These are phyloP conservation scores for Wickerhamiella bombiphila DNA, from an alignment of 805 yeast species.

Conservation along the genomic window DNA sequence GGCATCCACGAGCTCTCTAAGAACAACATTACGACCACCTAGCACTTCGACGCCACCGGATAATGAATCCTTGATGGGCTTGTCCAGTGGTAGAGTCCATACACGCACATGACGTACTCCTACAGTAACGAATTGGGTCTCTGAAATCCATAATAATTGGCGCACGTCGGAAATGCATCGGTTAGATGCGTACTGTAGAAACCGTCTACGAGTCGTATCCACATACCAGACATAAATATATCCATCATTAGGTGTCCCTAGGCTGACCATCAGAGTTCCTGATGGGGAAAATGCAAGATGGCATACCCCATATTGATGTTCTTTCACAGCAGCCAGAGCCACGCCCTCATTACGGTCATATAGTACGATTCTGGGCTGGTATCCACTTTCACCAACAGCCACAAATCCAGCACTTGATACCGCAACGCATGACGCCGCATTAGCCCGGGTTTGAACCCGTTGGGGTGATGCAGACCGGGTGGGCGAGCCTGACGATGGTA, in stretches of 20 bases:
- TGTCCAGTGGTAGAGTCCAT: slow-evolving; percentile 34
- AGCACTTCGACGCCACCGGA: slow-evolving; percentile 23
- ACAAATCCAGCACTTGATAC: slow-evolving; percentile 39
- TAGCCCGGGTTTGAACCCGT: slow-evolving; percentile 5
- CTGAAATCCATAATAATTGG: slow-evolving; percentile 41
- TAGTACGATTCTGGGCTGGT: slow-evolving; percentile 47
- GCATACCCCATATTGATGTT: slow-evolving; percentile 53
- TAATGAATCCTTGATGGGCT: slow-evolving; percentile 10
- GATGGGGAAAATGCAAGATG: slow-evolving; percentile 43
- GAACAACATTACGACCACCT: slow-evolving; percentile 44
- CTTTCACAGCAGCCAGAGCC: slow-evolving; percentile 43
- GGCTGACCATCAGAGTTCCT: slow-evolving; percentile 39
- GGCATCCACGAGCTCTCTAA: slow-evolving; percentile 36
- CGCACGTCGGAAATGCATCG: slow-evolving; percentile 47
- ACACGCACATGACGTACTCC: slow-evolving; percentile 49
- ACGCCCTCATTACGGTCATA: slow-evolving; percentile 16
- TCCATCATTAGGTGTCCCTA: slow-evolving; percentile 60
- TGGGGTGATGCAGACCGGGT: slow-evolving; percentile 4
- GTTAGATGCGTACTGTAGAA: slow-evolving; percentile 36
- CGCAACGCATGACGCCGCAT: slow-evolving; percentile 34
- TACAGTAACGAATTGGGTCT: slow-evolving; percentile 34
- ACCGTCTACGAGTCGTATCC: slow-evolving; percentile 17
- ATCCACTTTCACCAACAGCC: slow-evolving; percentile 61
- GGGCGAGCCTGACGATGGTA: slow-evolving; percentile 4
- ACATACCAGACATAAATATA: slow-evolving; percentile 47